Evolutionary conservation across 169 alveolate species (phyloP), one percentile per base, ranked within the genome.

Genomic region (Amoebophrya sp.): DNA sequence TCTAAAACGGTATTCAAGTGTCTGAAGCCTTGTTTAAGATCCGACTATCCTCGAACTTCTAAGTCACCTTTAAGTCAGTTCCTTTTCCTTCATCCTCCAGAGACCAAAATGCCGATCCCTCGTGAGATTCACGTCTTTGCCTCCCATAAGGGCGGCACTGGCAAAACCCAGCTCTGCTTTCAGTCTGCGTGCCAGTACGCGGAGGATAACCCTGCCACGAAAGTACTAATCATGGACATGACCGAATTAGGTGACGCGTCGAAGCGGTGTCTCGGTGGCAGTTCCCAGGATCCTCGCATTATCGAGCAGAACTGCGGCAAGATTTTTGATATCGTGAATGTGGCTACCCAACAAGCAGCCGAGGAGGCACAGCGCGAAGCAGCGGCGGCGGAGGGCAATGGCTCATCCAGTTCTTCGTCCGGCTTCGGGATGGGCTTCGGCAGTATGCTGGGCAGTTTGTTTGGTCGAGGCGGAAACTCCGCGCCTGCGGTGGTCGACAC

Each of bases 131-230:
- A 65, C 83, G 83, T 65, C 39, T 65, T 65, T 65, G 83, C 83
- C 83, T 6, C 33, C 83, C 83, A 65, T 36, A 65, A 65, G 83
- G 83, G 83, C 83, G 83, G 83, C 83, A 65, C 83, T 6, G 83
- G 83, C 39, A 65, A 65, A 36, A 65, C 83, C 39, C 83, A 65
- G 83, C 83, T 65, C 83, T 65, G 83, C 33, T 65, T 65, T 36
- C 83, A 65, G 83, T 6, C 33, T 10, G 83, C 83, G 38, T 65
- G 83, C 26, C 83, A 65, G 83, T 65, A 65, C 83, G 83, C 83
- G 33, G n/a, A 65, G 33, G 83, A 65, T 10, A 29, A 65, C 33
- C 83, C 83, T 6, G 83, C 2, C 39, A 36, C 18, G 83, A 65
- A 65, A 10, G 83, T 65, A 0, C 26, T 65, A 26, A 10, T 65